A percentile compares a stretch with the other conserved stretches of the same genome.
phyloP scores from a whole-genome alignment of 2,329 filamentous ascomycete species.

The Xylariaceae sp. region DNA sequence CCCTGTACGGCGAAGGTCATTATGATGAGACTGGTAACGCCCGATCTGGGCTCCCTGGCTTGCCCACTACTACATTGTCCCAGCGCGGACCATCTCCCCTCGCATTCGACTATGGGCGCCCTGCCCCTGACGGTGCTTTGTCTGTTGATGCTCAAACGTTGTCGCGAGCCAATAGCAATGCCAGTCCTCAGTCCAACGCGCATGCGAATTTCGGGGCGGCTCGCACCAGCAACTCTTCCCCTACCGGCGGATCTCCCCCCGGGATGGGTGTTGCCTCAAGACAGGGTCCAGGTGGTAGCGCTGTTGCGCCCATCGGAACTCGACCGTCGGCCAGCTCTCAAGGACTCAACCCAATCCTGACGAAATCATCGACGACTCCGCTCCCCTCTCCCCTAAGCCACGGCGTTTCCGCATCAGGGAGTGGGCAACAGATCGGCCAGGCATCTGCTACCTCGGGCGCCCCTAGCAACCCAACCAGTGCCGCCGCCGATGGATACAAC shows the following conservation, averaged over 20 bases:
- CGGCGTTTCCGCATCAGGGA: constrained; percentile 56
- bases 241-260: constrained; percentile 72
- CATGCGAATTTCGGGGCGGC: constrained; percentile 58
- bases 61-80: constrained; percentile 58
- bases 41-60: constrained; percentile 63
- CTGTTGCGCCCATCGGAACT: constrained; percentile 90
- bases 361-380: constrained; percentile 83
- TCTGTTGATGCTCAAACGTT: constrained; percentile 46
- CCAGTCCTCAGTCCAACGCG: constrained; percentile 72
- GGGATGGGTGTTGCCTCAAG: constrained; percentile 59
- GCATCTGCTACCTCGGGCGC: constrained; percentile 41
- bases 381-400: constrained; percentile 83
- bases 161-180: constrained; percentile 76
- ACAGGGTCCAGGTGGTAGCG: constrained; percentile 51
- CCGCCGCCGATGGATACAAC: constrained; percentile 45
- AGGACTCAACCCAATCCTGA: constrained; percentile 56
- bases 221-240: constrained; percentile 82
- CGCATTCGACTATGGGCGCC: constrained; percentile 61
- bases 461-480: constrained; percentile 52
- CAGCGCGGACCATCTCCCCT: constrained; percentile 76
- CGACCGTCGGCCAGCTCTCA: constrained; percentile 62
- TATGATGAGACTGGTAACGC: constrained; percentile 65
- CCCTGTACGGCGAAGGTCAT: constrained; percentile 76
- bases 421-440: constrained; percentile 43
- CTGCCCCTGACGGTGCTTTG: constrained; percentile 38